phyloP scores from a whole-genome alignment of 306 rosid species.

The Pterocarpus macrocarpus region DNA sequence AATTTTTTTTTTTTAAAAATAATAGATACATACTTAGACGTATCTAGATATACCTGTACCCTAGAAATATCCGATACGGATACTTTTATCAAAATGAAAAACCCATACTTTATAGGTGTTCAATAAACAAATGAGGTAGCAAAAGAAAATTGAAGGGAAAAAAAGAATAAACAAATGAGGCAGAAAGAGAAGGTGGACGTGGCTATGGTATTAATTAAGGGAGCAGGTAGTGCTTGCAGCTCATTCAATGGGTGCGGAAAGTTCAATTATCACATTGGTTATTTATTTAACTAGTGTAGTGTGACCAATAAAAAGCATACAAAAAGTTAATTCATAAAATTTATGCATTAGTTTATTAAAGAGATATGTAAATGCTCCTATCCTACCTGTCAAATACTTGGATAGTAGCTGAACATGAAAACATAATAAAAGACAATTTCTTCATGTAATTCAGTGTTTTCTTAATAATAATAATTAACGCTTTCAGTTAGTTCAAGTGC shows the following conservation, averaged over 20 bases:
- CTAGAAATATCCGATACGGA: too few species aligned
- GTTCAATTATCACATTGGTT: not conserved
- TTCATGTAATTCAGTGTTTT: too few species aligned
- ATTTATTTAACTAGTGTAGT: not conserved
- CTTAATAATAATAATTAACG: too few species aligned
- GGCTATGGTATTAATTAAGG: not conserved
- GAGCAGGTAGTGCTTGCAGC: not conserved
- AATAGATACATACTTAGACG: too few species aligned
- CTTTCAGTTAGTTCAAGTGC: too few species aligned
- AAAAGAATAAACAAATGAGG: not conserved
- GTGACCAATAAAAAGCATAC: not conserved
- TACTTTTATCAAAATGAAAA: too few species aligned
- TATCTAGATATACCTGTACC: too few species aligned
- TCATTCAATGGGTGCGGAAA: not conserved
- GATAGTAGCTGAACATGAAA: not conserved
- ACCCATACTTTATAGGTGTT: too few species aligned
- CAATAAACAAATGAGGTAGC: not conserved
- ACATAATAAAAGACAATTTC: too few species aligned
- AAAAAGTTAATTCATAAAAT: too few species aligned
- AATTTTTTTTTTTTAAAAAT: too few species aligned
- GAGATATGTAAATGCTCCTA: not conserved
- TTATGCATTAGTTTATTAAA: too few species aligned
- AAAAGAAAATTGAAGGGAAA: not conserved
- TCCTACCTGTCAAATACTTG: not conserved
- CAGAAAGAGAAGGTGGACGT: not conserved